These are phyloP conservation scores for Pistacia vera DNA, from an alignment of 345 rosid species.

Conservation along the genomic window DNA sequence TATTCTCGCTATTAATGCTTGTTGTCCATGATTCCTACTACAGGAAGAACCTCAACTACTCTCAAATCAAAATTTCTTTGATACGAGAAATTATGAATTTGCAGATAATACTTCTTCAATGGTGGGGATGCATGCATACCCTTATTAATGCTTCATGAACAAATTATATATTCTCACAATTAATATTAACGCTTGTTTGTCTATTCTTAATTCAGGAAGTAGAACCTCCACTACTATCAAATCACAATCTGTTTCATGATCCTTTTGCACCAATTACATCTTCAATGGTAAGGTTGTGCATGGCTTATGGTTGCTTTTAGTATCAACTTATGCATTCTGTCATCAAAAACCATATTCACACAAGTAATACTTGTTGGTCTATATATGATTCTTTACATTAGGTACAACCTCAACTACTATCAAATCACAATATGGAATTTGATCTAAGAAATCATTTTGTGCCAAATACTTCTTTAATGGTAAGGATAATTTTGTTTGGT, in stretches of 20 bases:
- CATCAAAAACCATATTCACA: not conserved
- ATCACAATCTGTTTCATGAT: not conserved
- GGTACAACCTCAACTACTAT: no score
- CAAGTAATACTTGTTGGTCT: not conserved
- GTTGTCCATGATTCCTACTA: no score
- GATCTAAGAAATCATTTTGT: no score
- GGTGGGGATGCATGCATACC: no score
- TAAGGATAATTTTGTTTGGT: no score
- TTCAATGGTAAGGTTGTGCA: not conserved
- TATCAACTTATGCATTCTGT: not conserved
- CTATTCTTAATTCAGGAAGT: not conserved
- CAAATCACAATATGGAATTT: not conserved
- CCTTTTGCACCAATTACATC: not conserved
- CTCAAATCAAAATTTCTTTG: not conserved
- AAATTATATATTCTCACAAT: not conserved
- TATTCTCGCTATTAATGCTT: not conserved
- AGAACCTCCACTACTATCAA: not conserved
- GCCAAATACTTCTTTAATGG: no score
- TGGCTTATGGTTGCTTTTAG: not conserved
- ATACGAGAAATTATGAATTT: no score
- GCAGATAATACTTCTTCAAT: no score
- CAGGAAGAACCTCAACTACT: no score
- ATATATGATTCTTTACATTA: no score
- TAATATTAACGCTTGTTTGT: no score
- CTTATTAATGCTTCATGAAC: no score